Percentiles rank a stretch among this genome's conserved stretches.
Evolutionary conservation across 1,284 basidiomycete species (phyloP).

Genomic region (Ceratobasidium papillatum): DNA sequence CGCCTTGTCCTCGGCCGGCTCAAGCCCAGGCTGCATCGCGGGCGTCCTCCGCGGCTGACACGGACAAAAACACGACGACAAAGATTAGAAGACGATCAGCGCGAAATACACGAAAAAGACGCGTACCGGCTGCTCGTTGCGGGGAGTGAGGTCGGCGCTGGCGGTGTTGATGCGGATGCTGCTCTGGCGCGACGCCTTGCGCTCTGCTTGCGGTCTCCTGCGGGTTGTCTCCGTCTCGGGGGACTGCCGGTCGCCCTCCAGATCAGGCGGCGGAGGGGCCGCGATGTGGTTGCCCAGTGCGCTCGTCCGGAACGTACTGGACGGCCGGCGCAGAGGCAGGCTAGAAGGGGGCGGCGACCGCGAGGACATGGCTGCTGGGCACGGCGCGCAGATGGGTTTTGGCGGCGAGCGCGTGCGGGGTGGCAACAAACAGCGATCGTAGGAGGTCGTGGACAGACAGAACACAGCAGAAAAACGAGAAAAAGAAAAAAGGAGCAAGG

Average conservation of each 20-base stretch:
- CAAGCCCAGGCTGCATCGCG: conserved; percentile 1
- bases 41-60: conserved; percentile 3
- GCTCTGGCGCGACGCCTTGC: conserved; percentile 13
- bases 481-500: neutral
- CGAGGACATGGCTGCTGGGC: conserved; percentile 19
- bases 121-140: conserved; percentile 15
- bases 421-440: neutral
- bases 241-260: conserved; percentile 7
- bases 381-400: conserved; percentile 32
- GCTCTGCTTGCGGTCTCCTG: neutral
- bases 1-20: conserved; percentile 27
- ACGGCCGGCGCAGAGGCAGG: conserved; percentile 14
- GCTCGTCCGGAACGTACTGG: conserved; percentile 29
- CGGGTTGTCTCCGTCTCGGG: conserved; percentile 5
- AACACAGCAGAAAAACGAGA: neutral
- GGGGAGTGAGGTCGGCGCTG: neutral
- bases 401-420: conserved; percentile 30
- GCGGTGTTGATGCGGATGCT: conserved; percentile 32
- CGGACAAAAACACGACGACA: neutral
- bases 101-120: conserved; percentile 7
- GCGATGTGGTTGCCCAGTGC: conserved; percentile 23
- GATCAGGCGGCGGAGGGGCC: conserved; percentile 9
- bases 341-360: conserved; percentile 22
- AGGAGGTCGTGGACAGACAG: conserved; percentile 25
- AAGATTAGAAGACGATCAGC: conserved; percentile 11